Percentiles rank a stretch among this genome's conserved stretches.
Conservation (phyloP, 768 basidiomycete species). For the Leccinum sublutescens region DNA sequence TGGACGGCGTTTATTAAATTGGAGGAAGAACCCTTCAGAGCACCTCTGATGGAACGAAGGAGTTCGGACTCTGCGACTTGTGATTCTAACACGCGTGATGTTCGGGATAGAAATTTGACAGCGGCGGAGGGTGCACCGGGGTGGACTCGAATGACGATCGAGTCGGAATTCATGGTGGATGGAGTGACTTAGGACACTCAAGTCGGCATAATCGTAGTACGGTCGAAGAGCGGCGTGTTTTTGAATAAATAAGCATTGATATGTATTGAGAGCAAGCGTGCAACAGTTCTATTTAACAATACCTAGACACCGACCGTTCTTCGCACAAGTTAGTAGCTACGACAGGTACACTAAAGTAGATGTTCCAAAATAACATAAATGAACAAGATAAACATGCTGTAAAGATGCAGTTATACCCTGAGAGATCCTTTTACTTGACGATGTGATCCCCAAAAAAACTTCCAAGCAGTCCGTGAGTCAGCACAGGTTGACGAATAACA, state of each 20-base stretch:
- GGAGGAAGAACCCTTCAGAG: constrained; percentile 54
- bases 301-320: constrained; percentile 4
- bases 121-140: constrained; percentile 45
- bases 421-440: constrained; percentile 33
- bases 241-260: not conserved
- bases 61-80: constrained; percentile 37
- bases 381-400: constrained; percentile 37
- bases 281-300: constrained; percentile 18
- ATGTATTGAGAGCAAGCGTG: not conserved
- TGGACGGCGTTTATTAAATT: constrained; percentile 42
- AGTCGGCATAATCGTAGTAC: not conserved
- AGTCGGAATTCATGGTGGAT: constrained; percentile 17
- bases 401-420: constrained; percentile 33
- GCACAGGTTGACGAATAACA: constrained; percentile 29
- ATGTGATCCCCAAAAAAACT: constrained; percentile 24
- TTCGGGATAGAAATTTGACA: constrained; percentile 37
- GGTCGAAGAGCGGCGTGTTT: not conserved
- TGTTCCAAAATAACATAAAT: constrained; percentile 39
- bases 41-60: constrained; percentile 56
- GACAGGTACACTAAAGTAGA: constrained; percentile 30
- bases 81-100: constrained; percentile 13
- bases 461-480: constrained; percentile 34
- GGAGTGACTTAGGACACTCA: not conserved
- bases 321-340: constrained; percentile 14
- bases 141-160: constrained; percentile 39